These are phyloP conservation scores for Kodamaea lidongshanica DNA, from an alignment of 805 yeast species.

Conservation along the genomic window DNA sequence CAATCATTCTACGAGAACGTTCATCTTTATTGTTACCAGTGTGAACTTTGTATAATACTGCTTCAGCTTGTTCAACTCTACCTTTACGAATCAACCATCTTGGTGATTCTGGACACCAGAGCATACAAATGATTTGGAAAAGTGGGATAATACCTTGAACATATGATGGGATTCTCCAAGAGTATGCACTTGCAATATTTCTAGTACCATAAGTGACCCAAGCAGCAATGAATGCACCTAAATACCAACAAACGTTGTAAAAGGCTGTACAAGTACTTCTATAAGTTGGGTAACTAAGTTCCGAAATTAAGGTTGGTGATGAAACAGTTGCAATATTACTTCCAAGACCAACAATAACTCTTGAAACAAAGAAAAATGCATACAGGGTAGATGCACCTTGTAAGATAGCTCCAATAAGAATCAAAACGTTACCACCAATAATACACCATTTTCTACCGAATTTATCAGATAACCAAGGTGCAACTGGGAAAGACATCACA, in stretches of 20 bases:
- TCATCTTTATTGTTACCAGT: constrained; percentile 32
- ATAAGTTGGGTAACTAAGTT: constrained; percentile 3
- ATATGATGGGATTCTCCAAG: constrained; percentile 6
- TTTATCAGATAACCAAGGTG: not conserved
- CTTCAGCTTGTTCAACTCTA: not conserved
- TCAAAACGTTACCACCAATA: not conserved
- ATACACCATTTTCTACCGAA: constrained; percentile 1
- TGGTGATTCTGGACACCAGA: constrained; percentile 2
- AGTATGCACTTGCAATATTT: constrained; percentile 4
- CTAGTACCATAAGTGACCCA: constrained; percentile 6
- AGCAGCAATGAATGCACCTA: constrained; percentile 5
- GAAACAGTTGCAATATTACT: constrained; percentile 1
- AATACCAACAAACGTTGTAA: constrained; percentile 5
- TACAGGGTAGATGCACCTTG: not conserved
- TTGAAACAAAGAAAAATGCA: constrained; percentile 1
- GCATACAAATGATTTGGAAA: constrained; percentile 1
- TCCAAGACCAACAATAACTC: constrained; percentile 5
- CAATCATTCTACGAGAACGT: constrained; percentile 13
- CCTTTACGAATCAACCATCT: not conserved
- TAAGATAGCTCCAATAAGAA: not conserved
- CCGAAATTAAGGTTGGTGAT: constrained; percentile 6
- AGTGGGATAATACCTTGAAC: constrained; percentile 5
- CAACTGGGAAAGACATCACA: no score
- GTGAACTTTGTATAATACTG: constrained; percentile 25
- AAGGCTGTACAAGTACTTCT: constrained; percentile 1